phyloP scores from a whole-genome alignment of 1,284 basidiomycete genomes.

The Fomes fomentarius region DNA sequence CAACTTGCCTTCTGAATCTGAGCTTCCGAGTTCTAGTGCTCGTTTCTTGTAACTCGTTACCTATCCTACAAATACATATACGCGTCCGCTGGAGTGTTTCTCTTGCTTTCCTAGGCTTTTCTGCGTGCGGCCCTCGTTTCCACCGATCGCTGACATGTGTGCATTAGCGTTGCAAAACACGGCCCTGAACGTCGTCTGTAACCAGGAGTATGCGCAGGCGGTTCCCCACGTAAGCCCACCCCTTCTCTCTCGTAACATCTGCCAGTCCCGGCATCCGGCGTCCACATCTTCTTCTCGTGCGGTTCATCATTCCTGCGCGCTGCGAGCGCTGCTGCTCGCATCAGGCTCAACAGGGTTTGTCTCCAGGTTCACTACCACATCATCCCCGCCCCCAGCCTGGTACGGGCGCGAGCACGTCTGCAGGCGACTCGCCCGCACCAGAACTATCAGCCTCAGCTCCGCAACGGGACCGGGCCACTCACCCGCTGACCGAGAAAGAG shows the following conservation, averaged over 20 bases:
- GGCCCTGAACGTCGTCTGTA: constrained; percentile 74
- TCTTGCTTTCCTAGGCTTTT: too few relatives aligned
- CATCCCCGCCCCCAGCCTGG: constrained; percentile 68
- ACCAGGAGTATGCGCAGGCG: constrained; percentile 82
- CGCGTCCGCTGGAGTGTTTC: too few relatives aligned
- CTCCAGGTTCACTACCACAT: constrained; percentile 78
- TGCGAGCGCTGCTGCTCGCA: not conserved
- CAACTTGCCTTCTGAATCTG: not conserved
- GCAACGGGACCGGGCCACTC: constrained; percentile 24
- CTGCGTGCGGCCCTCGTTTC: not conserved
- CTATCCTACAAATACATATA: too few relatives aligned
- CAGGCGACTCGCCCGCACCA: not conserved
- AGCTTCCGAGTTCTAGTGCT: too few relatives aligned
- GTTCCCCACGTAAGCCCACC: constrained; percentile 59
- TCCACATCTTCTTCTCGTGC: not conserved
- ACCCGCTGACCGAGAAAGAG: constrained; percentile 44
- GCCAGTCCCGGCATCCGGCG: not conserved
- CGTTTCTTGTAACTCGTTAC: too few relatives aligned
- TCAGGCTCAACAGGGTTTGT: not conserved
- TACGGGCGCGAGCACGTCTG: not conserved
- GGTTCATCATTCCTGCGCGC: too few relatives aligned
- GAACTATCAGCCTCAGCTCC: not conserved
- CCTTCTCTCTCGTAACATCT: not conserved
- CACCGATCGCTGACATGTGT: not conserved
- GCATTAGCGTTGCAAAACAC: constrained; percentile 65